Percentiles rank a stretch among this genome's conserved stretches.
Evolutionary conservation across 768 basidiomycete species (phyloP).

Genomic region (Pulveroboletus sp.): DNA sequence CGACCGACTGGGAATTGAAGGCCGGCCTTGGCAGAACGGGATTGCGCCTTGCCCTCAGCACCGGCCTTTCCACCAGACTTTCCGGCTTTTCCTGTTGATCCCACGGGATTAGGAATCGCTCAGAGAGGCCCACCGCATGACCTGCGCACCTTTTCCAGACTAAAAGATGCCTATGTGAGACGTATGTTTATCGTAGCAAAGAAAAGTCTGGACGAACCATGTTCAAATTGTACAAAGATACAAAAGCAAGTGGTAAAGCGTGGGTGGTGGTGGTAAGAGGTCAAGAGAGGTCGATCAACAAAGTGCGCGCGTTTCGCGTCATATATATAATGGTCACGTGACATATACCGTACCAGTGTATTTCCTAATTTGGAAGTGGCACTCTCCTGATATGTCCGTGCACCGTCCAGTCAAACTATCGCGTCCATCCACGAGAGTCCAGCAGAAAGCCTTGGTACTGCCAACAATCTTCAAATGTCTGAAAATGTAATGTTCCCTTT

Average conservation of each 20-base stretch:
- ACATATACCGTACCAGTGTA: constrained; percentile 5
- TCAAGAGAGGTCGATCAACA: constrained; percentile 31
- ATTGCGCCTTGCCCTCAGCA: constrained; percentile 52
- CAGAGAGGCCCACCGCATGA: not conserved
- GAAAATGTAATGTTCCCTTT: too few species aligned
- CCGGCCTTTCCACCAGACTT: constrained; percentile 50
- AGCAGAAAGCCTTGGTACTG: too few species aligned
- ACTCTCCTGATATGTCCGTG: not conserved
- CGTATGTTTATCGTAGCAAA: not conserved
- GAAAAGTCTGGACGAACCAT: constrained; percentile 21
- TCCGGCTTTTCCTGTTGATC: constrained; percentile 41
- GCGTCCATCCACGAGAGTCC: too few species aligned
- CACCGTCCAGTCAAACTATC: too few species aligned
- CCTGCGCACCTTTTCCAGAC: constrained; percentile 31
- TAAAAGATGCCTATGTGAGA: constrained; percentile 8
- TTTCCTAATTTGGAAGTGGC: constrained; percentile 16
- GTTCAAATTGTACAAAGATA: constrained; percentile 20
- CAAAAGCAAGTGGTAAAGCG: constrained; percentile 5
- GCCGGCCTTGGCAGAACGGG: constrained; percentile 69
- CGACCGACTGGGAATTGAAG: constrained; percentile 89
- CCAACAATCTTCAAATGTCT: too few species aligned
- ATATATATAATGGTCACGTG: constrained; percentile 34
- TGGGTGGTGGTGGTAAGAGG: constrained; percentile 24
- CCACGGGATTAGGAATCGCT: constrained; percentile 3
- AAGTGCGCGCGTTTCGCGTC: constrained; percentile 28